Percentiles rank a stretch among this genome's conserved stretches.
These are phyloP conservation scores for Umbilicaria muhlenbergii DNA, from an alignment of 495 filamentous ascomycete species.

Conservation along the genomic window DNA sequence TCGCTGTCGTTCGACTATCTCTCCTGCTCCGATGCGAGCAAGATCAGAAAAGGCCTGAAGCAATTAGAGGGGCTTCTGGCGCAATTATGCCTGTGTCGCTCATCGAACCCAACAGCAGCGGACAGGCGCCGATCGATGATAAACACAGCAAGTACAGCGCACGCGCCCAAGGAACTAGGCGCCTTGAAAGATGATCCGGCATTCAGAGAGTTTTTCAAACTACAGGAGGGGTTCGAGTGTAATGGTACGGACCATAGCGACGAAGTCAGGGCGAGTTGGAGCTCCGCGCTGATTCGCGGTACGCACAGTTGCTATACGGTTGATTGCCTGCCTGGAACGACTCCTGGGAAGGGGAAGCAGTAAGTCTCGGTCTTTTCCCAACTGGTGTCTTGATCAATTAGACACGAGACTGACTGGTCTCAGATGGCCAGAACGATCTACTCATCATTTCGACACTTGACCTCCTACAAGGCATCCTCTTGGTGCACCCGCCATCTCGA, in stretches of 20 bases:
- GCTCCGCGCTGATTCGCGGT: neutral
- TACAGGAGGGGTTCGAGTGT: slow-evolving; percentile 96
- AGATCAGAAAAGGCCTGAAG: slow-evolving; percentile 84
- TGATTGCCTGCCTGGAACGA: slow-evolving; percentile 76
- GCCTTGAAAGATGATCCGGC: slow-evolving; percentile 72
- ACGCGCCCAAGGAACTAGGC: slow-evolving; percentile 45
- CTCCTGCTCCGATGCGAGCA: slow-evolving; percentile 74
- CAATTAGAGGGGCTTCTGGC: slow-evolving; percentile 93
- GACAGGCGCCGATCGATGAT: slow-evolving; percentile 29
- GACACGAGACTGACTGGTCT: neutral
- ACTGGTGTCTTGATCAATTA: neutral
- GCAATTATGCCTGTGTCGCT: slow-evolving; percentile 74
- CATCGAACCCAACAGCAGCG: slow-evolving; percentile 25
- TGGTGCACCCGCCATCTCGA: slow-evolving; percentile 87
- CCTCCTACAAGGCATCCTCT: slow-evolving; percentile 75
- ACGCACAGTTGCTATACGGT: slow-evolving; percentile 55
- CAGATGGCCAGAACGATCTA: slow-evolving; percentile 69
- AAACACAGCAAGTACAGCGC: slow-evolving; percentile 21
- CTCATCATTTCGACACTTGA: slow-evolving; percentile 80
- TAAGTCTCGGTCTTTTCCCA: slow-evolving; percentile 9
- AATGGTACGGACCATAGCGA: slow-evolving; percentile 41
- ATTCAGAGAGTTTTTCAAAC: slow-evolving; percentile 88
- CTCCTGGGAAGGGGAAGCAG: slow-evolving; percentile 63
- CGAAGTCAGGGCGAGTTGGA: neutral
- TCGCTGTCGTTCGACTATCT: slow-evolving; percentile 94